These are phyloP conservation scores for Leishmania aethiopica DNA, from an alignment of 208 protist genomes.

Conservation along the genomic window DNA sequence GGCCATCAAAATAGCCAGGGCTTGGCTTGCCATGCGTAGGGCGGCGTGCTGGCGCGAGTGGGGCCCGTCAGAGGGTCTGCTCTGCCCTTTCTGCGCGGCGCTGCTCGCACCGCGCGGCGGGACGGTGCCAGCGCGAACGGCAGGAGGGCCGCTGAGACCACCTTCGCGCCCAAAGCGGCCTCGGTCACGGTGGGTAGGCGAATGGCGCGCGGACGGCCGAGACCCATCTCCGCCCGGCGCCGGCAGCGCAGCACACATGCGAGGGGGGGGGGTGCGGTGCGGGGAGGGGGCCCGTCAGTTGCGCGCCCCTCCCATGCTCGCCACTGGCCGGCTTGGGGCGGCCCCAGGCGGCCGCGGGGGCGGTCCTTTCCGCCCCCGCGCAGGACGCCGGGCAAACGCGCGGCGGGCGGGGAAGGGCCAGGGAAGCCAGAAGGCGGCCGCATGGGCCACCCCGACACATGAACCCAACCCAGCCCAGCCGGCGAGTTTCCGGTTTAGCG, in stretches of 20 bases:
- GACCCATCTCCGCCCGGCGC: no score
- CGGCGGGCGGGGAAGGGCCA: not conserved
- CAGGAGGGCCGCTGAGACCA: not conserved
- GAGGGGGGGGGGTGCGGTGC: no score
- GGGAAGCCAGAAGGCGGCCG: not conserved
- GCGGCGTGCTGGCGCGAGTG: not conserved
- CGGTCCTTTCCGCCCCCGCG: no score
- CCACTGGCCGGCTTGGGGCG: no score
- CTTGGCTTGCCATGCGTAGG: not conserved
- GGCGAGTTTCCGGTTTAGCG: not conserved
- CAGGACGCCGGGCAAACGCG: no score
- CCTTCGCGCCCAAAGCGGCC: not conserved
- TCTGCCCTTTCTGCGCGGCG: not conserved
- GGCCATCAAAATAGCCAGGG: not conserved
- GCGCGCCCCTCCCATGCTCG: no score
- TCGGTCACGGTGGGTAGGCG: not conserved
- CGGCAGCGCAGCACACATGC: no score
- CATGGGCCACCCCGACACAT: fast-evolving
- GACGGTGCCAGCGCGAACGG: no score
- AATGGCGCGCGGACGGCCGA: not conserved
- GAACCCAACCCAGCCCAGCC: no score
- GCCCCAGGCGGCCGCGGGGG: no score
- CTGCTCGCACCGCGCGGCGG: not conserved
- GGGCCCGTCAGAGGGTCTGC: not conserved
- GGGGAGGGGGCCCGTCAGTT: no score